Evolutionary conservation across 257 asterid species (phyloP).

Genomic region (Fraxinus pennsylvanica): DNA sequence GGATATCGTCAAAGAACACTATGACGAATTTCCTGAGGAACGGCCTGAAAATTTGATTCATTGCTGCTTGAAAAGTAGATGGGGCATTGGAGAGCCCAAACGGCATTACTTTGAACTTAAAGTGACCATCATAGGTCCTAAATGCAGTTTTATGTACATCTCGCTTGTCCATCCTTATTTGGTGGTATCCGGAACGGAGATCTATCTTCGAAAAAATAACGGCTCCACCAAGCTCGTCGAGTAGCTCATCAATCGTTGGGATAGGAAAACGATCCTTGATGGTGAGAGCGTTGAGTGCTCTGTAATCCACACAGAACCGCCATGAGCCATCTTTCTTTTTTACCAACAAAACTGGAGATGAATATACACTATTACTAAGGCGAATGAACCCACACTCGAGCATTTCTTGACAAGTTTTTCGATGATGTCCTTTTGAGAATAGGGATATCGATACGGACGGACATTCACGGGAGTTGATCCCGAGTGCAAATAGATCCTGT

Average conservation of each 20-base stretch:
- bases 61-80: background rate
- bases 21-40: too few species aligned
- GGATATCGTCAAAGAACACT: too few species aligned
- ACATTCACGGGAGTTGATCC: background rate
- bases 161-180: background rate
- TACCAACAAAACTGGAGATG: background rate
- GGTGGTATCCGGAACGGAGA: background rate
- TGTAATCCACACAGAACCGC: background rate
- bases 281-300: background rate
- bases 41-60: too few species aligned
- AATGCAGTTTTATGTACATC: background rate
- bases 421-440: background rate
- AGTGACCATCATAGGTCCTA: background rate
- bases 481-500: too few species aligned
- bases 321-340: background rate
- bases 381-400: background rate
- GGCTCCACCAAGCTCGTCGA: background rate
- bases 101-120: slow-evolving; percentile 3
- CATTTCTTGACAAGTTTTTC: background rate
- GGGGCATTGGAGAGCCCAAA: slow-evolving; percentile 4
- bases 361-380: background rate
- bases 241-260: background rate
- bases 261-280: background rate
- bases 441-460: background rate
- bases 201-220: background rate